A percentile compares a stretch with the other conserved stretches of the same genome.
phyloP scores from a whole-genome alignment of 164 flowering plant genomes.

The Dillenia turbinata region DNA sequence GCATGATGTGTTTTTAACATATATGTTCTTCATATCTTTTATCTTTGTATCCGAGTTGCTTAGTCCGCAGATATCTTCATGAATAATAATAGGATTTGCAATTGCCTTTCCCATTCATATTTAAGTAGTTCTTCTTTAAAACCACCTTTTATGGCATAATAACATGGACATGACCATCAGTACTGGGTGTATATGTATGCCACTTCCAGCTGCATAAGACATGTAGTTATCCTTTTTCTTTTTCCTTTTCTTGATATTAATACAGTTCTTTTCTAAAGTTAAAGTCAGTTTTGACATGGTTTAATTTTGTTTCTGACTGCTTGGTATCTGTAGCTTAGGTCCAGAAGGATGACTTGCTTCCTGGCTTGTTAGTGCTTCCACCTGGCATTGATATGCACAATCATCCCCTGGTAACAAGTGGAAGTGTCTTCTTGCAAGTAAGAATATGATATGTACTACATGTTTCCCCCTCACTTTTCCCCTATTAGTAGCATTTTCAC shows the following conservation, averaged over 20 bases:
- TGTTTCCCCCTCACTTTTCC: not conserved
- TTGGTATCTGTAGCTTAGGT: slow-evolving; percentile 38
- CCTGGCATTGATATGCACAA: slow-evolving; percentile 80
- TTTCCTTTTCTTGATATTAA: not conserved
- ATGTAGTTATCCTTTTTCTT: not conserved
- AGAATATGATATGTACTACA: slow-evolving; percentile 9
- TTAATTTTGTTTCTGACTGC: not conserved
- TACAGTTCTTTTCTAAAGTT: not conserved
- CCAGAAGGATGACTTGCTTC: slow-evolving; percentile 67
- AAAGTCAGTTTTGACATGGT: not conserved
- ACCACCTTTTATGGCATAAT: no score
- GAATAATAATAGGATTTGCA: no score
- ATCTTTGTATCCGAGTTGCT: no score
- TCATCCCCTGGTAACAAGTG: slow-evolving; percentile 69
- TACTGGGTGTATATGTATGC: no score
- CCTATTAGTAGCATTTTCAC: no score
- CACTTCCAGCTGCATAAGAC: no score
- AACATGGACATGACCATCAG: no score
- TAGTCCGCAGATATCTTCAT: no score
- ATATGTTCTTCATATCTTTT: no score
- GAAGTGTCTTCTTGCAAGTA: slow-evolving; percentile 87
- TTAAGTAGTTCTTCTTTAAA: no score
- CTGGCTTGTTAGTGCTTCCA: slow-evolving; percentile 75
- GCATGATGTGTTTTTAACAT: no score
- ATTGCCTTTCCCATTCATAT: no score